A percentile compares a stretch with the other conserved stretches of the same genome.
Conservation (phyloP, 2,329 filamentous ascomycete species). For the Cytospora leucostoma region DNA sequence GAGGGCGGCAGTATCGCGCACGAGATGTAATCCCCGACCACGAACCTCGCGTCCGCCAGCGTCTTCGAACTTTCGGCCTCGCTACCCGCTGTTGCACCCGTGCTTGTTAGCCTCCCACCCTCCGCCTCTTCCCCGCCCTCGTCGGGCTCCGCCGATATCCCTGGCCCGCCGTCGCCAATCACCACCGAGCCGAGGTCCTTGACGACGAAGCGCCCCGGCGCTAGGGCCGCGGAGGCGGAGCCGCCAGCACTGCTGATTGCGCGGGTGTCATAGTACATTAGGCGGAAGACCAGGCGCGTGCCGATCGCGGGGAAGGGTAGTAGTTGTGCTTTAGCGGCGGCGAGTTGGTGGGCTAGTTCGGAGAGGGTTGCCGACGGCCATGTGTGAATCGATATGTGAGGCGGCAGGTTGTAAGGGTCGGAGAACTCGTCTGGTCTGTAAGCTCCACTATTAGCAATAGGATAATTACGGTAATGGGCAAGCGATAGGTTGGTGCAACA, state of each 20-base stretch:
- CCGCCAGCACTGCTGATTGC: conserved; percentile 14
- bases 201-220: conserved; percentile 62
- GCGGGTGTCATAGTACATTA: conserved; percentile 77
- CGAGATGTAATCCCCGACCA: conserved; percentile 85
- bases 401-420: conserved; percentile 56
- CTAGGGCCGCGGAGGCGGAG: conserved; percentile 32
- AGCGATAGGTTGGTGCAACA: conserved; percentile 11
- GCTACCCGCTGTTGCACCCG: conserved; percentile 40
- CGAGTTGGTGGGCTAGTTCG: conserved; percentile 78
- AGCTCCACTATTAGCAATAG: background rate
- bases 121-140: conserved; percentile 42
- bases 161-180: conserved; percentile 61
- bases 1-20: conserved; percentile 79
- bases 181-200: conserved; percentile 85
- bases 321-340: conserved; percentile 61
- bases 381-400: conserved; percentile 79
- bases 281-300: conserved; percentile 82
- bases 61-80: conserved; percentile 70
- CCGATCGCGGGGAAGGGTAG: conserved; percentile 76
- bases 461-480: background rate
- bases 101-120: conserved; percentile 33
- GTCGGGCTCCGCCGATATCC: conserved; percentile 43
- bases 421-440: conserved; percentile 72
- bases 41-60: conserved; percentile 74
- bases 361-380: conserved; percentile 79